Base-by-base conservation (phyloP, 495 filamentous ascomycete species). In the Echria macrotheca region DNA sequence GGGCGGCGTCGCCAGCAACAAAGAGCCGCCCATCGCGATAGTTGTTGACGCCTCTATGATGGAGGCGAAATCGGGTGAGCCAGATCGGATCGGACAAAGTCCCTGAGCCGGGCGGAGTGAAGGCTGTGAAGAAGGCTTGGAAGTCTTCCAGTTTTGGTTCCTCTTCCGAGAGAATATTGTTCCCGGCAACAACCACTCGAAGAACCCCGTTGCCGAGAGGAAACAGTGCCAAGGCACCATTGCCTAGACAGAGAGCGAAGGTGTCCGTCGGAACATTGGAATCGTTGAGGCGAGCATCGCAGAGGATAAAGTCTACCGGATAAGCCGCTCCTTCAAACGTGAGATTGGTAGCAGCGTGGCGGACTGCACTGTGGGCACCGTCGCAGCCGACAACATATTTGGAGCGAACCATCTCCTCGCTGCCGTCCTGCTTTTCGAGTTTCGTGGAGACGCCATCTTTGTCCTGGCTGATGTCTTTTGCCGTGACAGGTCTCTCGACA, bases 1-100 rank as follows among this genome's bases (percentile, higher is more conserved):
- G 81, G 3, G 76, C 77, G 4, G 80, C 72, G 59, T 82, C 79
- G 11, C 79, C 79, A 22, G 74, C 78, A 0, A 81, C 63, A 23
- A 82, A 71, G 2, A 82, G 59, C 3, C 71, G 64, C 11, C 59
- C 51, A 17, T 65, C 51, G 12, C 60, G 52, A 44, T 67, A 70
- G 23, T 54, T 57, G 43, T 58, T 64, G 19, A 67, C 69, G 38
- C 51, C 54, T 22, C 69, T 64, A 42, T 66, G 64, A 42, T 70
- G 67, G 0, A 72, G 46, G 10, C 61, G 54, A 50, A 72, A 73
- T 19, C 68, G 65, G 10, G 67, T 61, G 2, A 72, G 57, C 66
- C 68, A 70, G n/a, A 57, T 41, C 3, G 62, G 57, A 38, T 69
- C 57, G 18, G 63, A 43, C 19, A 72, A 24, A 17, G 46, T 58